phyloP scores from a whole-genome alignment of 345 rosid genomes.

The Lenwebbia sp. region DNA sequence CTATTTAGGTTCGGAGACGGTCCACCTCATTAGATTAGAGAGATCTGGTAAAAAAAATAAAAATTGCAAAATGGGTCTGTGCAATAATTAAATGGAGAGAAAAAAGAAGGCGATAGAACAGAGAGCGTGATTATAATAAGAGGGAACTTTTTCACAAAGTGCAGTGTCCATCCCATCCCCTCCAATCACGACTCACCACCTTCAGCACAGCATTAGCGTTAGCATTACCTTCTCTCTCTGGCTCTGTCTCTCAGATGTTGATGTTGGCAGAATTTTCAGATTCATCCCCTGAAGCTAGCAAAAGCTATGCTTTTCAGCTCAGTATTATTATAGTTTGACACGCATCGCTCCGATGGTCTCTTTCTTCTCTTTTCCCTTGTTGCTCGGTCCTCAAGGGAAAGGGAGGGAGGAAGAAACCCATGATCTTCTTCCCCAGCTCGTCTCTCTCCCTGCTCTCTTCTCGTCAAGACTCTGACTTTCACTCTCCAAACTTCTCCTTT shows the following conservation, averaged over 20 bases:
- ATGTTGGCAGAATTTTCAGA: slow-evolving; percentile 9
- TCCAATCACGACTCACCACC: slow-evolving; percentile 43
- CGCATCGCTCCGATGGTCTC: neutral
- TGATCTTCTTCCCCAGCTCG: neutral
- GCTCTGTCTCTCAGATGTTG: neutral
- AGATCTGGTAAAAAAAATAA: neutral
- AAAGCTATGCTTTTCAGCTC: neutral
- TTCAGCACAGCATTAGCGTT: neutral
- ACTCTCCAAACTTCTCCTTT: neutral
- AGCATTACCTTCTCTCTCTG: neutral
- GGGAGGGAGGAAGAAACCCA: neutral
- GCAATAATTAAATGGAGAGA: neutral
- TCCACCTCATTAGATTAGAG: neutral
- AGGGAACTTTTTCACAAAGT: slow-evolving; percentile 13
- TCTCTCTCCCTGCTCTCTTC: neutral
- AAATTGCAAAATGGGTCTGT: neutral
- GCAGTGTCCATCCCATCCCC: slow-evolving; percentile 35
- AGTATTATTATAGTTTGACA: neutral
- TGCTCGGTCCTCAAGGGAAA: neutral
- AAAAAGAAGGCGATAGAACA: neutral
- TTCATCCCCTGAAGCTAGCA: slow-evolving; percentile 4
- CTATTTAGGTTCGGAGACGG: neutral
- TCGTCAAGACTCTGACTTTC: neutral
- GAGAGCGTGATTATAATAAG: slow-evolving; percentile 5
- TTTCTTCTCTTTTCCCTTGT: neutral